Conservation (phyloP, 140 eudicot species). For the Stevia rebaudiana region DNA sequence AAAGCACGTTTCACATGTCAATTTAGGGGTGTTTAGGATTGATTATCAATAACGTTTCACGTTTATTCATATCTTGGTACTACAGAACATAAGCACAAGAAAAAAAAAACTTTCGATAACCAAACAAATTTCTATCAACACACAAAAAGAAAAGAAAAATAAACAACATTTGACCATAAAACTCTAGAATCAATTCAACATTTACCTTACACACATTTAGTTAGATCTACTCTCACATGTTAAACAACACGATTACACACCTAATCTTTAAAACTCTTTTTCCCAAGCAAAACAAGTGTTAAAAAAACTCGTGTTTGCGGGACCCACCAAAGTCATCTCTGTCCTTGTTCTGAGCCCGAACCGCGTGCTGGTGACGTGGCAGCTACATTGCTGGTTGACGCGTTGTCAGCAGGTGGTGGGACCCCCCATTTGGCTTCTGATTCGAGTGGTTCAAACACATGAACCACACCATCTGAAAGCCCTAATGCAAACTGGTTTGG, state of each 20-base stretch:
- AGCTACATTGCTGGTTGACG: conserved; percentile 28
- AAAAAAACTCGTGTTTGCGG: conserved; percentile 9
- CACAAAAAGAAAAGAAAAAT: not conserved
- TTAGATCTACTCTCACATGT: conserved; percentile 26
- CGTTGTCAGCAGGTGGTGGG: conserved; percentile 32
- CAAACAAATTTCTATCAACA: not conserved
- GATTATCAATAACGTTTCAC: too few species aligned
- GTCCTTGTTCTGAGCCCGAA: conserved; percentile 35
- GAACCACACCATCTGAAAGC: conserved; percentile 41
- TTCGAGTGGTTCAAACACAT: conserved; percentile 40
- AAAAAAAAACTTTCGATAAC: not conserved
- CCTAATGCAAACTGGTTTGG: conserved; percentile 60
- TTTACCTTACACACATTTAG: conserved; percentile 19
- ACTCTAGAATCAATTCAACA: conserved; percentile 16
- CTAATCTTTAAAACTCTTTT: conserved; percentile 10
- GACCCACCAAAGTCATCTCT: conserved; percentile 20
- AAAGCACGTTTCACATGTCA: too few species aligned
- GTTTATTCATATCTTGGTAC: too few species aligned
- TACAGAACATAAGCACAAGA: too few species aligned
- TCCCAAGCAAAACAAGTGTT: conserved; percentile 31
- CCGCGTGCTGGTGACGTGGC: conserved; percentile 31
- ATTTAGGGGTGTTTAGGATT: too few species aligned
- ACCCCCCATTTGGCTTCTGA: conserved; percentile 41
- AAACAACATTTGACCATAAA: conserved; percentile 11
- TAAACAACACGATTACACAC: conserved; percentile 12